Base-by-base conservation (phyloP, 1,284 basidiomycete genomes). In the Heterobasidion parviporum region DNA sequence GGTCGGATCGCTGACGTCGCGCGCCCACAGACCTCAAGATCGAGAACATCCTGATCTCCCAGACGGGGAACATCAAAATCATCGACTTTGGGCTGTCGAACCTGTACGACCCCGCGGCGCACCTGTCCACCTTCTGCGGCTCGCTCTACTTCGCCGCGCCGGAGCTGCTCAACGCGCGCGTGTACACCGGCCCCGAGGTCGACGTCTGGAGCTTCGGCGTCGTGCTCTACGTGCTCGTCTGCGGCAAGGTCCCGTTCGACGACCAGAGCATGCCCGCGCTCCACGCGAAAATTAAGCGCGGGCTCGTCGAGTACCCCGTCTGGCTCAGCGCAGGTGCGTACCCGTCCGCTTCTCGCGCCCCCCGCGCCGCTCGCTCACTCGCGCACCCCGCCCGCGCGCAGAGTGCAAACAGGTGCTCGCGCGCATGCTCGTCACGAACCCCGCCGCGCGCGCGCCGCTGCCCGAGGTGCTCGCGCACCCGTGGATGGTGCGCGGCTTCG, bases 141-240 rank as follows among this genome's bases (percentile, higher is more conserved):
- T 97, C 92, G 1, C 78, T 99, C 16, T 99, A 99, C 74, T 99
- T 99, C 74, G 95, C 96, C 45, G 96, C 96, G 0, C 97, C 96
- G 3, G 95, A 99, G 70, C 77, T 99, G 34, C 82, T 99, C 55
- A 98, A 98, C 66, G 96, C 96, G 41, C 94, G 94, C 68, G 87
- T 93, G 20, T 99, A 99, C 70, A 94, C 92, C 0, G 96, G 96
- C 0, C 96, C 96, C 9, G 96, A 99, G 69, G 96, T 99, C 56
- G 97, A 99, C 67, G 89, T 98, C 0, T 99, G 97, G 96, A 96
- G 92, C 66, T 98, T 98, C 62, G 96, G 97, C 6, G 95, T 99
- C 58, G 96, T 99, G 8, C 81, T 99, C 9, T 99, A 98, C 66
- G 95, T 98, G 12, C 80, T 99, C 50, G 94, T 99, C 0, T 98